Conservation (phyloP, 1,284 basidiomycete species). For the Pascua guehoae region DNA sequence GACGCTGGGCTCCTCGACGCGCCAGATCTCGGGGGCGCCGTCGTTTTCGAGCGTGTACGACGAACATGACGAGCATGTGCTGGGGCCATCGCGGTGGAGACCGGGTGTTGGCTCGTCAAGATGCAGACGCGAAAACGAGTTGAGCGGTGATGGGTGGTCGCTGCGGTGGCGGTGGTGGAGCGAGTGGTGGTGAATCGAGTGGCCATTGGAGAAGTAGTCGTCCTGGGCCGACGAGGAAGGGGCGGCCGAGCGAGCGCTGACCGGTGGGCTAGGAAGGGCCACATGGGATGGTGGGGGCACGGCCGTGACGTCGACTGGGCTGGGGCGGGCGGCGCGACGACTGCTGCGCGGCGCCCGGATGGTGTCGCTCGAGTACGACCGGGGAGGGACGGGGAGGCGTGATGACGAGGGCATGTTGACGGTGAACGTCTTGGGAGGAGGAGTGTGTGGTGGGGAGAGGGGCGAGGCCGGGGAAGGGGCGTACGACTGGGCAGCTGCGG, state of each 20-base stretch:
- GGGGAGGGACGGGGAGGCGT: slow-evolving; percentile 11
- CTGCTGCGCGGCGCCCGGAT: not conserved
- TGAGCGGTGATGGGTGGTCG: slow-evolving; percentile 10
- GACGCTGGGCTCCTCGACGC: slow-evolving; percentile 1
- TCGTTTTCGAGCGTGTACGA: slow-evolving; percentile 2
- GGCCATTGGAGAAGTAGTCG: slow-evolving; percentile 16
- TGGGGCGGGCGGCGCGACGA: slow-evolving; percentile 3
- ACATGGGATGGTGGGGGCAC: not conserved
- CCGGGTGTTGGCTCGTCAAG: slow-evolving; percentile 12
- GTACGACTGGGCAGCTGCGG: slow-evolving; percentile 1
- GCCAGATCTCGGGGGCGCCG: slow-evolving; percentile 9
- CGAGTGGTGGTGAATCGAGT: slow-evolving; percentile 4
- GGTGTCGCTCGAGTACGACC: slow-evolving; percentile 5
- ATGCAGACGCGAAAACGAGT: slow-evolving; percentile 11
- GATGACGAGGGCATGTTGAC: slow-evolving; percentile 11
- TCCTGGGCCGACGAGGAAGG: too few relatives aligned
- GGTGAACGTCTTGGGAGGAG: slow-evolving; percentile 9
- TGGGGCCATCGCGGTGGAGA: slow-evolving; percentile 10
- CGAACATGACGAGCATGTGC: slow-evolving; percentile 15
- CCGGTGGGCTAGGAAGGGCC: slow-evolving; percentile 9
- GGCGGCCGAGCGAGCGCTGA: not conserved
- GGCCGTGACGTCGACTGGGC: slow-evolving; percentile 1
- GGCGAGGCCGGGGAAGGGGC: not conserved
- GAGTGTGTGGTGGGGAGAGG: slow-evolving; percentile 14
- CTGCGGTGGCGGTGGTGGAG: slow-evolving; percentile 2